Evolutionary conservation across 2,329 filamentous ascomycete species (phyloP).

Genomic region (Trichophyton rubrum): DNA sequence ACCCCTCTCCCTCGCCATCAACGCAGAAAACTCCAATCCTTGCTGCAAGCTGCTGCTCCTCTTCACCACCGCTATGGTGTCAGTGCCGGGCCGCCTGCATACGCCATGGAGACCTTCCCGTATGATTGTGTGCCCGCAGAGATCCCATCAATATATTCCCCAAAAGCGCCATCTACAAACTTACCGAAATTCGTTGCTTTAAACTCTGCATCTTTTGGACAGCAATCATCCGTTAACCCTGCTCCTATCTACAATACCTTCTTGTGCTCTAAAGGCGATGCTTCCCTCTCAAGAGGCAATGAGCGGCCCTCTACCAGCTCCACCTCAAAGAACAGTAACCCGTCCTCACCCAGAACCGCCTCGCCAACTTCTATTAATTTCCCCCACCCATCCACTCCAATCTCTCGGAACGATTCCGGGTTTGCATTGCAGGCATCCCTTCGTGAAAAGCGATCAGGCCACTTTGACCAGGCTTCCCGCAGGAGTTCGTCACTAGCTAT

Average conservation of each 20-base stretch:
- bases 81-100: slow-evolving; percentile 74
- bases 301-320: slow-evolving; percentile 69
- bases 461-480: slow-evolving; percentile 71
- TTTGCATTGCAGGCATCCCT: slow-evolving; percentile 76
- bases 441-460: slow-evolving; percentile 84
- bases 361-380: slow-evolving; percentile 72
- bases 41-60: slow-evolving; percentile 80
- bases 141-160: slow-evolving; percentile 65
- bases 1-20: slow-evolving; percentile 73
- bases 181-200: slow-evolving; percentile 78
- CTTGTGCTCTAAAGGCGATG: slow-evolving; percentile 58
- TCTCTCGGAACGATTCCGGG: slow-evolving; percentile 84
- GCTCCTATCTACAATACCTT: slow-evolving; percentile 86
- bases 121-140: slow-evolving; percentile 84
- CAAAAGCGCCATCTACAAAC: slow-evolving; percentile 55
- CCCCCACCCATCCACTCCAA: slow-evolving; percentile 62
- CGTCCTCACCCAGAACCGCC: slow-evolving; percentile 42
- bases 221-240: slow-evolving; percentile 43
- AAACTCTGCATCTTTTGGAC: slow-evolving; percentile 75
- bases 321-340: slow-evolving; percentile 39
- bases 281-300: slow-evolving; percentile 34
- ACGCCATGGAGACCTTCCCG: slow-evolving; percentile 85
- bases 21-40: slow-evolving; percentile 72
- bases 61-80: slow-evolving; percentile 86
- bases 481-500: slow-evolving; percentile 88